Percentiles rank a stretch among this genome's conserved stretches.
phyloP scores from a whole-genome alignment of 306 rosid species.

The Purshia tridentata region DNA sequence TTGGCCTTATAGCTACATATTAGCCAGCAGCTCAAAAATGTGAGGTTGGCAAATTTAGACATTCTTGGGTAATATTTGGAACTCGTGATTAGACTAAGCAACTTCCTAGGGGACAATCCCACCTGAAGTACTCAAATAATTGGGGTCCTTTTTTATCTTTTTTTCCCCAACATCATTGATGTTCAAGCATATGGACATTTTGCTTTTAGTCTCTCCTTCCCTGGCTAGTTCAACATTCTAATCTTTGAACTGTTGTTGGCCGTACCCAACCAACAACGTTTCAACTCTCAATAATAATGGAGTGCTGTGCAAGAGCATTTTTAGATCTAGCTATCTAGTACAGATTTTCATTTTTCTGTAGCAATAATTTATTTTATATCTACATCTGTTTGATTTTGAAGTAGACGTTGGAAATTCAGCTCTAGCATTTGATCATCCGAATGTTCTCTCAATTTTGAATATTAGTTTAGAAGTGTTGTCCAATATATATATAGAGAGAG shows the following conservation, averaged over 20 bases:
- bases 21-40: neutral
- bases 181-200: constrained; percentile 7
- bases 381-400: no score
- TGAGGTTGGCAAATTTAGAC: neutral
- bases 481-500: no score
- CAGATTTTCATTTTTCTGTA: neutral
- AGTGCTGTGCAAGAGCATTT: neutral
- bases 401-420: no score
- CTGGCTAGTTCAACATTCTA: neutral
- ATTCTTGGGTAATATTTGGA: constrained; percentile 1
- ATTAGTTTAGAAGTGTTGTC: no score
- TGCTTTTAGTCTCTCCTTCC: neutral
- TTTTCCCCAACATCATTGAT: neutral
- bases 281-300: constrained; percentile 11
- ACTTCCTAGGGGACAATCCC: constrained; percentile 41
- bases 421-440: no score
- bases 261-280: neutral
- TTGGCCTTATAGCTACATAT: neutral
- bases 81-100: constrained; percentile 33
- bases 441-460: no score
- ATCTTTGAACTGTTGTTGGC: constrained; percentile 12
- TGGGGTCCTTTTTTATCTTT: constrained; percentile 22
- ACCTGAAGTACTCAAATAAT: constrained; percentile 26
- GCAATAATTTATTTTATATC: neutral
- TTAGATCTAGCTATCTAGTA: neutral